Conservation (phyloP, 768 basidiomycete genomes). For the Psilocybe subaeruginosa region DNA sequence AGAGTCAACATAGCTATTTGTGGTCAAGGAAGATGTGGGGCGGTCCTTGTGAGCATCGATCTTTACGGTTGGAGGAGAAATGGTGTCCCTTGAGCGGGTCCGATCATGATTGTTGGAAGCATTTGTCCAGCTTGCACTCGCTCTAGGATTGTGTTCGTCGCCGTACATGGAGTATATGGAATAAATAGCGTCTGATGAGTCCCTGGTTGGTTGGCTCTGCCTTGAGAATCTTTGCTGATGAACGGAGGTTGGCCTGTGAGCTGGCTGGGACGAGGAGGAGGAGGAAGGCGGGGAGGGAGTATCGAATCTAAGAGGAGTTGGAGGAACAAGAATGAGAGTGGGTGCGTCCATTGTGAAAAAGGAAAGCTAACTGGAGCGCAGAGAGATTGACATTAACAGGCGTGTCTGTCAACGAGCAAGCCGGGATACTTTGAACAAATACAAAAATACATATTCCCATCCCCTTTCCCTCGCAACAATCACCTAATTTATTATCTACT, state of each 20-base stretch:
- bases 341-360: slow-evolving; percentile 36
- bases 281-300: background rate
- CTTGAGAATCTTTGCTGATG: slow-evolving; percentile 30
- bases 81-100: slow-evolving; percentile 18
- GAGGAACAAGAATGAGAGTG: slow-evolving; percentile 39
- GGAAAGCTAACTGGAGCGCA: slow-evolving; percentile 2
- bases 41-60: slow-evolving; percentile 35
- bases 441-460: slow-evolving; percentile 17
- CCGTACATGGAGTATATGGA: slow-evolving; percentile 90
- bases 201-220: slow-evolving; percentile 26
- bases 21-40: slow-evolving; percentile 26
- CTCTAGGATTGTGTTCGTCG: slow-evolving; percentile 44
- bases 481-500: background rate
- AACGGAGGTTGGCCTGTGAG: slow-evolving; percentile 20
- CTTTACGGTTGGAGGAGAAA: slow-evolving; percentile 29
- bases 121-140: slow-evolving; percentile 47
- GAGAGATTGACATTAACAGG: slow-evolving; percentile 12
- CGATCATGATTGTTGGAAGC: slow-evolving; percentile 30
- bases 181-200: slow-evolving; percentile 74
- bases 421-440: slow-evolving; percentile 1
- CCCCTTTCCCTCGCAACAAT: slow-evolving; percentile 16
- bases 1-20: slow-evolving; percentile 28
- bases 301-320: slow-evolving; percentile 31
- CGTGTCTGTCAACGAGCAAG: slow-evolving; percentile 1
- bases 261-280: slow-evolving; percentile 26